Base-by-base conservation (phyloP, 306 rosid genomes). In the Acacia crassicarpa region DNA sequence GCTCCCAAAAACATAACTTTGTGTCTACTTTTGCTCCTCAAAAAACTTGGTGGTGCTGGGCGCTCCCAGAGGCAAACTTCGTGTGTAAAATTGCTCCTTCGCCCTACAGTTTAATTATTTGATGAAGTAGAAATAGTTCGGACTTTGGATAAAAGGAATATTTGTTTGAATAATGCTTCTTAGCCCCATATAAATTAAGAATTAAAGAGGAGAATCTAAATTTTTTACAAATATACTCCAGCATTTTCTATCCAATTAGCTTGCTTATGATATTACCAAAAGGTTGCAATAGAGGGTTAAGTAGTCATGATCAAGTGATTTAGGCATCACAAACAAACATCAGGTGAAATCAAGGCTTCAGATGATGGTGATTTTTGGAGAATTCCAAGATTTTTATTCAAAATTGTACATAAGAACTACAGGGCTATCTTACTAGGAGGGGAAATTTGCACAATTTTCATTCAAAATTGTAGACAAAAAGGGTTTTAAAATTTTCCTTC, bases 371-470 rank as follows among this genome's bases (percentile, higher is more conserved):
- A n/a, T 20, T 8, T 56, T 5, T 7, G 27, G 25, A n/a, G 62
- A 56, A 2, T n/a, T 56, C 4, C 12, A 56, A 20, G 5, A 5
- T 53, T 85, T 84, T 93, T 97, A 32, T 85, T 94, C 97, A 25
- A 32, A 20, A n/a, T 20, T 54, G 62, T n/a, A 54, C n/a, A n/a
- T n/a, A n/a, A n/a, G n/a, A n/a, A n/a, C n/a, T n/a, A n/a, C n/a
- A n/a, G n/a, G n/a, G n/a, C n/a, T 41, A 41, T 41, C 9, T 8
- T 10, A 41, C 44, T 41, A 41, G 44, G 44, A 6, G 44, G 44
- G 16, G 16, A 45, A 14, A 45, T 9, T 76, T 79, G 35, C 76
- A 10, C 89, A 71, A 74, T 84, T 85, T 84, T 93, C 98, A 32
- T 85, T 94, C 97, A 25, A 32, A 20, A n/a, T 20, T 54, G 62